These are phyloP conservation scores for Panicum hallii DNA, from an alignment of 202 grass and related monocot genomes.

Conservation along the genomic window DNA sequence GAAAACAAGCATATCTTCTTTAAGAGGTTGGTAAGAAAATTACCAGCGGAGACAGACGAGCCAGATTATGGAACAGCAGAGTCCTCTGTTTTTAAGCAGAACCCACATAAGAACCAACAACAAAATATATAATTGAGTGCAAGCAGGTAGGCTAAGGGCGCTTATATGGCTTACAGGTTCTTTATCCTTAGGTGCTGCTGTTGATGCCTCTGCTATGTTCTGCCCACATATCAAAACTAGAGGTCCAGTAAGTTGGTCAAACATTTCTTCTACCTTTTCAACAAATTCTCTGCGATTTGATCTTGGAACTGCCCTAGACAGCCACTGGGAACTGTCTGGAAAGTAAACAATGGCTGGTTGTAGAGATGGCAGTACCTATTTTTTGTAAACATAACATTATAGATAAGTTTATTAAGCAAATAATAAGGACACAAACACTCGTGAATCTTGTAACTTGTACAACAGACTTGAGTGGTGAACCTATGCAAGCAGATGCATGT, in stretches of 20 bases:
- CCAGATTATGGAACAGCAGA: slow-evolving; percentile 40
- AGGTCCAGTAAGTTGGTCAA: slow-evolving; percentile 78
- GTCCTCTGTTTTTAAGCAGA: slow-evolving; percentile 48
- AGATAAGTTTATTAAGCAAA: slow-evolving; percentile 27
- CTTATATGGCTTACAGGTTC: slow-evolving; percentile 54
- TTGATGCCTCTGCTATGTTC: slow-evolving; percentile 57
- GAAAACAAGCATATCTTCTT: slow-evolving; percentile 35
- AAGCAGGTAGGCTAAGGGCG: slow-evolving; percentile 3
- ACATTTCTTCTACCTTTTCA: slow-evolving; percentile 74
- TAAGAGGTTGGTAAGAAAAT: slow-evolving; percentile 39
- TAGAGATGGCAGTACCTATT: slow-evolving; percentile 76
- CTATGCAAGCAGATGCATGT: slow-evolving; percentile 28
- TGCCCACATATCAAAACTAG: slow-evolving; percentile 91
- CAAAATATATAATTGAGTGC: slow-evolving; percentile 33
- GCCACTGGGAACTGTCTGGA: slow-evolving; percentile 87
- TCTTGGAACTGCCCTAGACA: slow-evolving; percentile 77
- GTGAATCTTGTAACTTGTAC: neutral
- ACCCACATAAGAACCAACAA: slow-evolving; percentile 27
- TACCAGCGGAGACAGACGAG: slow-evolving; percentile 51
- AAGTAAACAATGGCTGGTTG: slow-evolving; percentile 92
- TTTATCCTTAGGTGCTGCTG: slow-evolving; percentile 60
- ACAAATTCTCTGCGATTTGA: slow-evolving; percentile 85
- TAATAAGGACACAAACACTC: slow-evolving; percentile 16
- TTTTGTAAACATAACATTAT: slow-evolving; percentile 35
- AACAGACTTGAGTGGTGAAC: slow-evolving; percentile 24